Evolutionary conservation across 73 alveolate species (phyloP), one percentile per base, ranked within the genome.

Genomic region (Stentor coeruleus): DNA sequence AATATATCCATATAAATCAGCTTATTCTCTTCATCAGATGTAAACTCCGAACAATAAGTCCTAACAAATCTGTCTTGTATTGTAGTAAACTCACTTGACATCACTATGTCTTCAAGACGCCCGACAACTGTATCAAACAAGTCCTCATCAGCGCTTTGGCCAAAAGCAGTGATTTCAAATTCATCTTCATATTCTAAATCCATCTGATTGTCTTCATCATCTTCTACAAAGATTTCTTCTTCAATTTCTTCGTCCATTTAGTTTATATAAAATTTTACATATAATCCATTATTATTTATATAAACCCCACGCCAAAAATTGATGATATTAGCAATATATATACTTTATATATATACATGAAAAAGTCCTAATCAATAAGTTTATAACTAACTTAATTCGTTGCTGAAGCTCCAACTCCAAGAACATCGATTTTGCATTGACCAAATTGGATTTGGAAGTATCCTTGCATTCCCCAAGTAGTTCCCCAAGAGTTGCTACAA

Each of bases 391-490:
- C n/a, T n/a, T n/a, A n/a, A n/a, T n/a, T n/a, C n/a, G n/a, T n/a
- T n/a, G n/a, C n/a, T n/a, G n/a, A n/a, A n/a, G n/a, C n/a, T n/a
- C n/a, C n/a, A 20, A 66, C 79, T 20, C 40, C 79, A 1, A 20
- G 2, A 0, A 3, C 37, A 2, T 66, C 79, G 1, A 66, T 1
- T 0, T 2, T 3, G 33, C 79, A 66, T 15, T 66, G 36, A 0
- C 79, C 79, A 66, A 66, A 66, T 28, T 37, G 49, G 0, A 66
- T 66, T 0, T 2, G 37, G 33, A 66, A 2, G 41, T 33, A 87
- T 0, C 97, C 97, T 36, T 87, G 74, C 40, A 85, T 92, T 3
- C 97, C 97, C 99, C 99, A 95, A 20, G 41, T 82, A 3, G 81
- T 72, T 37, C 92, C 89, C 98, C 95, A 91, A 3, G 95, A 86